Conservation (phyloP, 768 basidiomycete species). For the Dentipellis fragilis region DNA sequence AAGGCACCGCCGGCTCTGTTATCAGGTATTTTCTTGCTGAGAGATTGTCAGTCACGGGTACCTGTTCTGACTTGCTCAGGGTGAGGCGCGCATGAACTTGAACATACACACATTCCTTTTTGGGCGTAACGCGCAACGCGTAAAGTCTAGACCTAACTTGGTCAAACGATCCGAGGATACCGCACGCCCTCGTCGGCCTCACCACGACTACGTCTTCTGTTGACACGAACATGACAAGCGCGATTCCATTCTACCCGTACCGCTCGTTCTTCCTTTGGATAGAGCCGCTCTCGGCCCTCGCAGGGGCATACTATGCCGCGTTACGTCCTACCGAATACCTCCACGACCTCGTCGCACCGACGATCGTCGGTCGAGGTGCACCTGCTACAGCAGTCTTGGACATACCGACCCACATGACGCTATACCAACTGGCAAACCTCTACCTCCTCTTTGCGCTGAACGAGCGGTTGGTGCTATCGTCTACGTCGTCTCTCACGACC, state of each 20-base stretch:
- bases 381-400: constrained; percentile 2
- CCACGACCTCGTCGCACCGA: constrained; percentile 21
- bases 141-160: neutral
- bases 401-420: constrained; percentile 28
- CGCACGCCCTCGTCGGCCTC: no score
- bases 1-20: no score
- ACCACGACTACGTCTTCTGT: neutral
- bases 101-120: neutral
- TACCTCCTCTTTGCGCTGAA: constrained; percentile 42
- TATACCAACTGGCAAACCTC: constrained; percentile 40
- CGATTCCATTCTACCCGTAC: constrained; percentile 21
- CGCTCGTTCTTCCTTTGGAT: constrained; percentile 39
- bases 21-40: neutral
- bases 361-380: neutral
- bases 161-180: neutral
- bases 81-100: neutral
- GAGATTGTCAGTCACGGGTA: no score
- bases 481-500: constrained; percentile 27
- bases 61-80: no score
- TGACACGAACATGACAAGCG: neutral
- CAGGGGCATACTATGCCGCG: constrained; percentile 38
- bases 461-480: constrained; percentile 39
- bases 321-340: constrained; percentile 30
- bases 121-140: neutral
- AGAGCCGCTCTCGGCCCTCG: constrained; percentile 40